Evolutionary conservation across 2,329 filamentous ascomycete genomes (phyloP).

Genomic region (Penicillium sp.): DNA sequence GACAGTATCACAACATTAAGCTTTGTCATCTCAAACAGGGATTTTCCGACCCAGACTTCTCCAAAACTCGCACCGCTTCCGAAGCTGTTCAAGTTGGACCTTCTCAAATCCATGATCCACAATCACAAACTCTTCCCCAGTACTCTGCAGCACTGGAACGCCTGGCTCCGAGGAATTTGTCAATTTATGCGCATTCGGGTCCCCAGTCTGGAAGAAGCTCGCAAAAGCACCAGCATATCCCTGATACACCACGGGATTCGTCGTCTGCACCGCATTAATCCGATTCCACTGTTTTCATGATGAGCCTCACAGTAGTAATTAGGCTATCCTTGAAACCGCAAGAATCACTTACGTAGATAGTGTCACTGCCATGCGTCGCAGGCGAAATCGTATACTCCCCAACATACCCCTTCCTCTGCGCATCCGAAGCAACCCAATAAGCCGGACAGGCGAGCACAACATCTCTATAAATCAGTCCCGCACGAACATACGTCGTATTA

Average conservation of each 20-base stretch:
- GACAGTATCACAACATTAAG: too few relatives aligned
- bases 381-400: slow-evolving; percentile 64
- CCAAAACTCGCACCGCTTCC: slow-evolving; percentile 60
- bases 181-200: slow-evolving; percentile 62
- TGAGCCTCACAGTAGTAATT: not conserved
- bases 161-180: slow-evolving; percentile 47
- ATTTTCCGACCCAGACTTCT: slow-evolving; percentile 50
- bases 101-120: slow-evolving; percentile 50
- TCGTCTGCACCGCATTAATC: slow-evolving; percentile 56
- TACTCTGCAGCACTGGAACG: slow-evolving; percentile 50
- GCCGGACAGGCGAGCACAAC: slow-evolving; percentile 63
- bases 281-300: slow-evolving; percentile 56
- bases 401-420: slow-evolving; percentile 54
- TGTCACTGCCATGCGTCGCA: slow-evolving; percentile 63
- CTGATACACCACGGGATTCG: slow-evolving; percentile 58
- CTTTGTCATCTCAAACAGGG: slow-evolving; percentile 45
- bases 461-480: slow-evolving; percentile 63
- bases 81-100: slow-evolving; percentile 45
- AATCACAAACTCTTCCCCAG: slow-evolving; percentile 57
- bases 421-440: slow-evolving; percentile 58
- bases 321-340: not conserved
- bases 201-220: slow-evolving; percentile 62
- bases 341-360: slow-evolving; percentile 53
- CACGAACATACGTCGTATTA: slow-evolving; percentile 56
- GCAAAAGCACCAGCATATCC: slow-evolving; percentile 64